A percentile compares a stretch with the other conserved stretches of the same genome.
Conservation (phyloP, 805 yeast species). For the Sugiyamaella floridensis region DNA sequence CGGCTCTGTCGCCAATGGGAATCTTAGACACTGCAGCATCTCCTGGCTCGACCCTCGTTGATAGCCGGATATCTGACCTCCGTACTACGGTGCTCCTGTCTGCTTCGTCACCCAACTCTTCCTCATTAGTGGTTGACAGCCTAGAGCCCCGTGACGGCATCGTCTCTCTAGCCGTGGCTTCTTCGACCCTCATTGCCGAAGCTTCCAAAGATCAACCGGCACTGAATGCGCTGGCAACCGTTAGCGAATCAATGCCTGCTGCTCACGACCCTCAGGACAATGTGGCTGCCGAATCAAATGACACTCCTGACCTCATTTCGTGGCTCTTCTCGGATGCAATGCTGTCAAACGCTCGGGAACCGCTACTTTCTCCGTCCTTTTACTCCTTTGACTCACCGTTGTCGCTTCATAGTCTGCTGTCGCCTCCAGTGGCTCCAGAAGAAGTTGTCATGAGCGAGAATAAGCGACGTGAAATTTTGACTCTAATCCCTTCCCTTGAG, state of each 20-base stretch:
- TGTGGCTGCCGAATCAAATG: not conserved
- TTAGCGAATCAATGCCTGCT: not conserved
- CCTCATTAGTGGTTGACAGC: not conserved
- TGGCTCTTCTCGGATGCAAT: slow-evolving; percentile 34
- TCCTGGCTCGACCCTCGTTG: slow-evolving; percentile 6
- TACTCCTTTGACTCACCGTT: slow-evolving; percentile 33
- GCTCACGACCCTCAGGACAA: not conserved
- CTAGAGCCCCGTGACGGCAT: not conserved
- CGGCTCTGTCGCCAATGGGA: not conserved
- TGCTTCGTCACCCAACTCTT: not conserved
- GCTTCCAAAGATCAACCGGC: not conserved
- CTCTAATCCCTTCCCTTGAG: slow-evolving; percentile 27
- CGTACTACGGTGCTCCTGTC: slow-evolving; percentile 10
- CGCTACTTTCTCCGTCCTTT: slow-evolving; percentile 22
- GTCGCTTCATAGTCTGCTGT: slow-evolving; percentile 34
- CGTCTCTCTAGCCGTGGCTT: not conserved
- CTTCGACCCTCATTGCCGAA: not conserved
- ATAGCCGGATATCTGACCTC: slow-evolving; percentile 11
- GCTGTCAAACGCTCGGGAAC: slow-evolving; percentile 24
- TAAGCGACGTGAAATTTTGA: slow-evolving; percentile 23
- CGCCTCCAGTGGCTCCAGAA: slow-evolving; percentile 32
- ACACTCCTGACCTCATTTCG: slow-evolving; percentile 26
- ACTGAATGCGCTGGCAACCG: not conserved
- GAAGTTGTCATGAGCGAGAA: slow-evolving; percentile 31
- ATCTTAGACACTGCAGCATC: slow-evolving; percentile 1